A percentile compares a stretch with the other conserved stretches of the same genome.
phyloP scores from a whole-genome alignment of 306 rosid species.

The Rosa chinensis region DNA sequence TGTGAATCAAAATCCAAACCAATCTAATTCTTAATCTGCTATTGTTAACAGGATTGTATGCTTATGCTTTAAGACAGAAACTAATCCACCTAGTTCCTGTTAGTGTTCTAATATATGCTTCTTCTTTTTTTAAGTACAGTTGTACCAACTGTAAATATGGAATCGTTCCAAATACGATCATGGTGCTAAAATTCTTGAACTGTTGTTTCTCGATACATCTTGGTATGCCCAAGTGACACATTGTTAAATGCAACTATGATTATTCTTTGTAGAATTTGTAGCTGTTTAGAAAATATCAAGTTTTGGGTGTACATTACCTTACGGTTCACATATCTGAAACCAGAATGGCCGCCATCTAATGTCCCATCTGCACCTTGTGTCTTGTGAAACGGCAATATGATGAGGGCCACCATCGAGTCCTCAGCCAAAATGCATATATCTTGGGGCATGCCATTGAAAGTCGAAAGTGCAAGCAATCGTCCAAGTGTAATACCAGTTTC shows the following conservation, averaged over 20 bases:
- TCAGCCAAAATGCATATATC: slow-evolving; percentile 74
- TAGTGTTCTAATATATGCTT: too few species aligned
- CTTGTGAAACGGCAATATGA: slow-evolving; percentile 86
- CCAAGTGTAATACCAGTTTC: slow-evolving; percentile 50
- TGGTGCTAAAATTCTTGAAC: too few species aligned
- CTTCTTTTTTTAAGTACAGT: too few species aligned
- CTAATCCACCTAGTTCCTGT: too few species aligned
- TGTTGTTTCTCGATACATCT: too few species aligned
- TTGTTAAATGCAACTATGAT: background rate
- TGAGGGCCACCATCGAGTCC: slow-evolving; percentile 63
- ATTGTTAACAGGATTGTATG: too few species aligned
- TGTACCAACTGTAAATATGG: too few species aligned
- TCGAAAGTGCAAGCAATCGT: slow-evolving; percentile 59
- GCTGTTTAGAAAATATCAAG: background rate
- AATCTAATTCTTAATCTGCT: too few species aligned
- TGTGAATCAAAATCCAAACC: too few species aligned
- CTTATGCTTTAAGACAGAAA: too few species aligned
- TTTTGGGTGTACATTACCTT: slow-evolving; percentile 53
- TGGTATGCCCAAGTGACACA: too few species aligned
- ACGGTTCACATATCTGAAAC: slow-evolving; percentile 77
- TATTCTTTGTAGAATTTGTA: background rate
- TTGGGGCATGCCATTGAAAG: slow-evolving; percentile 59
- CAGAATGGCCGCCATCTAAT: slow-evolving; percentile 52
- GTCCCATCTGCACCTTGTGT: slow-evolving; percentile 52
- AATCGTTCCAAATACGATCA: too few species aligned